Base-by-base conservation (phyloP, 352 stramenopile species). In the Saprolegnia diclina region DNA sequence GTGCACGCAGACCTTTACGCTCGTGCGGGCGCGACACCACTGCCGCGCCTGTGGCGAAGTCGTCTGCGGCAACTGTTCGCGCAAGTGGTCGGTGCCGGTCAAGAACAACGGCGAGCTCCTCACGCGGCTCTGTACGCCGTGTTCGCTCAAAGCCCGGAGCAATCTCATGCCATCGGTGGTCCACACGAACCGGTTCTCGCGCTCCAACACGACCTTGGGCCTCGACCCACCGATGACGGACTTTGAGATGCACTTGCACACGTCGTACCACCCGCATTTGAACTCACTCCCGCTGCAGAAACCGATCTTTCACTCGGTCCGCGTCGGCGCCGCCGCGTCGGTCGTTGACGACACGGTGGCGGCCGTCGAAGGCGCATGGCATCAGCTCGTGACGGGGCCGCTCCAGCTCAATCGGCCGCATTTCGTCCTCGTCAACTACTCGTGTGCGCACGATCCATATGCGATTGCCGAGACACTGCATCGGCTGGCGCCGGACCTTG, bases 391-490 rank as follows among this genome's bases (percentile, higher is more conserved):
- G 35, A 76, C 61, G 40, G 46, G 46, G n/a, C 74, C 81, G 32
- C 76, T 94, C 1, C 77, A 83, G 13, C 82, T 84, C 35, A 72
- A 79, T n/a, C 72, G 76, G 29, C 86, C 86, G 19, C 83, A 91
- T 54, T 88, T 94, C 46, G 90, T 90, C 80, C 76, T 91, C 57
- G 79, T 92, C 14, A 80, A 84, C 32, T 94, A 92, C 74, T 90
- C 84, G 22, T 76, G 80, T 32, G 75, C 79, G 53, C 85, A 92
- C 74, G 68, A 77, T 48, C 82, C 81, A 26, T 64, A 77, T 19
- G 59, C 73, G 22, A 77, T 92, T 16, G 82, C 90, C 70, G 76
- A 83, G 56, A 81, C 82, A 14, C 75, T 94, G 0, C 72, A 83
- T 16, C 76, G 76, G n/a, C 73, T 75, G 18, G 82, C 85, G 32